A percentile compares a stretch with the other conserved stretches of the same genome.
phyloP scores from a whole-genome alignment of 2,329 filamentous ascomycete species.

The Exserohilum rostratum region DNA sequence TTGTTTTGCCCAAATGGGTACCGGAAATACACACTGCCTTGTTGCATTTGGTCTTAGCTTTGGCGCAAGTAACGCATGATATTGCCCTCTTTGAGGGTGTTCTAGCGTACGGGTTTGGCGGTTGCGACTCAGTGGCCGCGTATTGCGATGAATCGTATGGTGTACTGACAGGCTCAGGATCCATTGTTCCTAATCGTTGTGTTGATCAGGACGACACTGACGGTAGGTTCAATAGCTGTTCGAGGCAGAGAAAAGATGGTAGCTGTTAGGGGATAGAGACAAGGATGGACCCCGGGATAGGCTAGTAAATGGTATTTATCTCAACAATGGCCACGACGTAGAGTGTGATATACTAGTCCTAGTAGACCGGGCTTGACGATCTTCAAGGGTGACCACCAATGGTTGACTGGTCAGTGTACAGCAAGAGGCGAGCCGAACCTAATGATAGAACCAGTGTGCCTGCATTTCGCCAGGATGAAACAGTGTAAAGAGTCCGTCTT shows the following conservation, averaged over 20 bases:
- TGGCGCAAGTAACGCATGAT: slow-evolving; percentile 48
- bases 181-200: slow-evolving; percentile 20
- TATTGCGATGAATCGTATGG: slow-evolving; percentile 17
- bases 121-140: slow-evolving; percentile 19
- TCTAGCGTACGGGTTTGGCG: slow-evolving; percentile 38
- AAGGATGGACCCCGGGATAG: background rate
- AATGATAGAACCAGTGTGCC: slow-evolving; percentile 21
- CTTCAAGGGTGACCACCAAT: slow-evolving; percentile 20
- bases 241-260: slow-evolving; percentile 4
- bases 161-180: slow-evolving; percentile 19
- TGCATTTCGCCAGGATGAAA: slow-evolving; percentile 24
- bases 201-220: slow-evolving; percentile 11
- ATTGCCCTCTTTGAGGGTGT: slow-evolving; percentile 45
- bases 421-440: slow-evolving; percentile 26
- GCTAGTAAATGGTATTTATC: background rate
- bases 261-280: background rate
- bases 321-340: slow-evolving; percentile 9
- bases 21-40: slow-evolving; percentile 37
- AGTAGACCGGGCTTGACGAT: slow-evolving; percentile 29
- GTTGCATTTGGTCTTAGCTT: slow-evolving; percentile 49
- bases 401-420: slow-evolving; percentile 36
- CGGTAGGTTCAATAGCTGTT: background rate
- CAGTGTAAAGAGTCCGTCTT: slow-evolving; percentile 27
- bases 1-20: background rate
- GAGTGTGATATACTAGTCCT: slow-evolving; percentile 36